Conservation (phyloP, 495 filamentous ascomycete genomes). For the Hyaloscypha variabilis region DNA sequence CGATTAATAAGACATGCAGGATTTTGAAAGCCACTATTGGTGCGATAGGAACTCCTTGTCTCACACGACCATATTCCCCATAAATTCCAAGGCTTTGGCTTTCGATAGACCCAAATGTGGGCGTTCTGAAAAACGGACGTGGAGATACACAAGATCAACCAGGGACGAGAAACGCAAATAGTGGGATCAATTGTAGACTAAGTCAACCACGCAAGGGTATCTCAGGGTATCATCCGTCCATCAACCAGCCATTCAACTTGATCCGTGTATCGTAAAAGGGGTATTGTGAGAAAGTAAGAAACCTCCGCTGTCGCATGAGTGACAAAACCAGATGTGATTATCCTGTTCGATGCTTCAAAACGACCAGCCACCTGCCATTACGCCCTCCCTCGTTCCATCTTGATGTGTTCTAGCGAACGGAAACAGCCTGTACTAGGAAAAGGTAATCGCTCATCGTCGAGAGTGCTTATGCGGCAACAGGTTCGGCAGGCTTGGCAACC, state of each 20-base stretch:
- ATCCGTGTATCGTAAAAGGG: slow-evolving; percentile 29
- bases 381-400: slow-evolving; percentile 18
- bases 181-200: slow-evolving; percentile 32
- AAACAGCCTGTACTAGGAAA: not conserved
- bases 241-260: slow-evolving; percentile 25
- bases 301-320: slow-evolving; percentile 10
- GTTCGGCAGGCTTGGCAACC: slow-evolving; percentile 2
- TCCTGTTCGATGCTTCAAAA: slow-evolving; percentile 16
- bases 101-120: not conserved
- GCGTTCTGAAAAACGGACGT: not conserved
- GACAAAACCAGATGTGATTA: slow-evolving; percentile 23
- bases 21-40: not conserved
- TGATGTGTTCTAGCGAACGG: slow-evolving; percentile 19
- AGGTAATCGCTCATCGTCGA: slow-evolving; percentile 3
- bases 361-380: slow-evolving; percentile 28
- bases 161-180: not conserved
- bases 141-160: not conserved
- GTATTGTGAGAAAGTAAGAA: slow-evolving; percentile 29
- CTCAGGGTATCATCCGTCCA: slow-evolving; percentile 33
- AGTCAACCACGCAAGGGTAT: slow-evolving; percentile 28
- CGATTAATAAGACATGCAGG: not conserved
- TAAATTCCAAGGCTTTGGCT: not conserved
- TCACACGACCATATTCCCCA: not conserved
- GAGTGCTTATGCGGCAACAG: slow-evolving; percentile 27
- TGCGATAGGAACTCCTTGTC: not conserved